A percentile compares a stretch with the other conserved stretches of the same genome.
Evolutionary conservation across 2,329 filamentous ascomycete species (phyloP).

Genomic region (Alternaria gansuensis): DNA sequence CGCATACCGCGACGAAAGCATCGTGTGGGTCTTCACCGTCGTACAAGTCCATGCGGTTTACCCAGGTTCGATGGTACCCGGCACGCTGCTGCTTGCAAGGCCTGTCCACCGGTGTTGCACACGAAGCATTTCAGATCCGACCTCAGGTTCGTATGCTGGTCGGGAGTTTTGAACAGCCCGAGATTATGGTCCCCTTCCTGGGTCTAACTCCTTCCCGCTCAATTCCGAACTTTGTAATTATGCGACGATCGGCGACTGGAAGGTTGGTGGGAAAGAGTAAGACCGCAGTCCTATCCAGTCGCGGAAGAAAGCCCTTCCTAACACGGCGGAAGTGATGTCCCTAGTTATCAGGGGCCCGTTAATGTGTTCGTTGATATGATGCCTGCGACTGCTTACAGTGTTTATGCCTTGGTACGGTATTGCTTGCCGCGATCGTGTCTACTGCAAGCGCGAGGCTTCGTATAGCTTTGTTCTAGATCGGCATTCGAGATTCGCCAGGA

Average conservation of each 20-base stretch:
- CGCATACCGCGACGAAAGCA: not conserved
- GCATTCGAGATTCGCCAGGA: not conserved
- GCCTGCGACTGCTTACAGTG: not conserved
- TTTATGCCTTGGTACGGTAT: not conserved
- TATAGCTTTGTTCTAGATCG: not conserved
- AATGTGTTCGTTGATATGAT: not conserved
- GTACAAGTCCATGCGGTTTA: not conserved
- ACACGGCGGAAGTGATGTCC: not conserved
- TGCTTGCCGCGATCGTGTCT: not conserved
- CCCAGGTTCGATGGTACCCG: not conserved
- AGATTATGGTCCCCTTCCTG: not conserved
- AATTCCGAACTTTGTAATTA: not conserved
- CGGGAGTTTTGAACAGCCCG: not conserved
- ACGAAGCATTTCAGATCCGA: not conserved
- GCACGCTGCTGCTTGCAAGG: not conserved
- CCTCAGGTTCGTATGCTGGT: not conserved
- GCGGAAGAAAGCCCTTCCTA: not conserved
- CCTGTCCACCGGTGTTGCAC: not conserved
- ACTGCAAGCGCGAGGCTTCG: not conserved
- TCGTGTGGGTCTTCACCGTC: not conserved
- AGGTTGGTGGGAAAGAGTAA: not conserved
- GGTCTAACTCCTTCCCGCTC: not conserved
- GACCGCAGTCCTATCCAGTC: not conserved
- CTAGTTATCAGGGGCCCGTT: not conserved
- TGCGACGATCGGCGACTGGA: not conserved